Evolutionary conservation across 805 yeast genomes (phyloP), one percentile per base, ranked within the genome.

Genomic region (Myxozyma geophila): DNA sequence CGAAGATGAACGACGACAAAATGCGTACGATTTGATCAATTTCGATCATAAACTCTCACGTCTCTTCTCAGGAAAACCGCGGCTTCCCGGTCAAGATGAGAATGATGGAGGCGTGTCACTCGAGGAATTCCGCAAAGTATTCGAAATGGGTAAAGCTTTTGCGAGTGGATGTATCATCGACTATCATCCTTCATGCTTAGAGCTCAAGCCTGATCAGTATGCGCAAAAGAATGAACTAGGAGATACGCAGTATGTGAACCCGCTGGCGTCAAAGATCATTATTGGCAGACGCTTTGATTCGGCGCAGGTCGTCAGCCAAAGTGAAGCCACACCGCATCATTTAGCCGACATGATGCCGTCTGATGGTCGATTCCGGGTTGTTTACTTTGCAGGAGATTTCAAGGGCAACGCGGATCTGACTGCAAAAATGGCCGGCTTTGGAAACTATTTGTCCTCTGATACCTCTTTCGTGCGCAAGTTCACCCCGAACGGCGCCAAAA

Each of bases 281-380:
- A 66, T 74, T 53, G 77, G 77, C 37, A 66, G 71, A 62, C 56
- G 77, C 33, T 66, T 74, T 36, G 66, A 69, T 23, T 60, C 74
- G 19, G 70, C 75, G 0, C 57, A 58, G 41, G 72, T 74, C 44
- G 62, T 70, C 37, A 50, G 62, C 37, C 77, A 74, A 51, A 54
- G 70, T 33, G 76, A 74, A 46, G 74, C 72, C 17, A 69, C 68
- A 59, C 74, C 76, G 23, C 41, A 43, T 36, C 67, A 72, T 41
- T 48, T 74, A 9, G 71, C 59, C 13, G 76, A 74, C 44, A 54
- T 70, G 39, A 52, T 73, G 53, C 68, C 64, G 9, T 72, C 75
- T 23, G 77, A 74, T 59, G 77, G 77, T 19, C 71, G 77, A 47
- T 74, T 73, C 72, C 67, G 77, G 48, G 67, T 74, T n/a, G 50